Evolutionary conservation across 2,329 filamentous ascomycete species (phyloP).

Genomic region (Aspergillus quadrilineatus): DNA sequence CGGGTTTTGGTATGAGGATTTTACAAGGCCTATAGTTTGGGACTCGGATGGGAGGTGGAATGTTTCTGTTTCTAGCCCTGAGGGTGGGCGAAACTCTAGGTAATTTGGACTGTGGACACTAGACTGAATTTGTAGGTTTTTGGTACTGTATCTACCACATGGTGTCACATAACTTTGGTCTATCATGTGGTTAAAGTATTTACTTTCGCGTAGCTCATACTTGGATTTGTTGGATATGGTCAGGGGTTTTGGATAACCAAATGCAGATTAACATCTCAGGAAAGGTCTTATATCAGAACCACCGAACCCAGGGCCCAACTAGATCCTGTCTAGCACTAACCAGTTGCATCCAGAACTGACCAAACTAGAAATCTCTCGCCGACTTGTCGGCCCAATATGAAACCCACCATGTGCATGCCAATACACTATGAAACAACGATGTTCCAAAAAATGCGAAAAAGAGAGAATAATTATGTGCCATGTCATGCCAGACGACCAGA

Average conservation of each 20-base stretch:
- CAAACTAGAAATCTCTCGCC: too few species aligned
- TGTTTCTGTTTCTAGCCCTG: neutral
- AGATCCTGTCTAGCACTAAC: neutral
- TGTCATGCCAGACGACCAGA: neutral
- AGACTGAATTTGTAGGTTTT: too few species aligned
- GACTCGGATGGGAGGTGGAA: slow-evolving; percentile 27
- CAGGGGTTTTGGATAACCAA: neutral
- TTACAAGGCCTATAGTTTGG: slow-evolving; percentile 37
- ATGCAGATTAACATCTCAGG: neutral
- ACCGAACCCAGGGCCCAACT: neutral
- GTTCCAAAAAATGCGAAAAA: too few species aligned
- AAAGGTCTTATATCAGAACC: neutral
- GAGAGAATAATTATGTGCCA: neutral
- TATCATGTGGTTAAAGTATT: too few species aligned
- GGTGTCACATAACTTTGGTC: too few species aligned
- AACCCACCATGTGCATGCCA: neutral
- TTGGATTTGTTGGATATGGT: neutral
- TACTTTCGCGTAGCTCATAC: too few species aligned
- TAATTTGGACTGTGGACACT: too few species aligned
- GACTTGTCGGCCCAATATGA: neutral
- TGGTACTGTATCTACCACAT: too few species aligned
- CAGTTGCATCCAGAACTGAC: too few species aligned
- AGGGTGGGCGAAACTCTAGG: neutral
- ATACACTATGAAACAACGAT: neutral
- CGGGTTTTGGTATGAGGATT: slow-evolving; percentile 43